Percentiles rank a stretch among this genome's conserved stretches.
Evolutionary conservation across 78 protist genomes (phyloP).

Genomic region (Dictyostelium brefeldianum): DNA sequence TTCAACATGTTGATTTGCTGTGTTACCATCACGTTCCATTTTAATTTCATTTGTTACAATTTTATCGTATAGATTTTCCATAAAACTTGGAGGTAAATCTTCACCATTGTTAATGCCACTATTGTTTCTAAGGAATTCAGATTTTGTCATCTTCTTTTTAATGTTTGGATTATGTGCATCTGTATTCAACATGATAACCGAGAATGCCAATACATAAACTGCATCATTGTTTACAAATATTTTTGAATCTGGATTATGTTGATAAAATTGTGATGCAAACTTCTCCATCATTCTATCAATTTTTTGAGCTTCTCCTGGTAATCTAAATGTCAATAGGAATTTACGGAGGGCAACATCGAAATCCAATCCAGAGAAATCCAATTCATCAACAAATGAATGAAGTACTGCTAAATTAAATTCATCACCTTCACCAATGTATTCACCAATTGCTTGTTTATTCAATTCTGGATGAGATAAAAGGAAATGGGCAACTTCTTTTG

Average conservation of each 20-base stretch:
- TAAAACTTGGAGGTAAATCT: constrained; percentile 73
- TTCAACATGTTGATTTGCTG: constrained; percentile 64
- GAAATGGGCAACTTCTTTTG: constrained; percentile 80
- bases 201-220: constrained; percentile 84
- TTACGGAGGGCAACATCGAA: constrained; percentile 94
- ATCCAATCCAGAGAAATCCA: constrained; percentile 86
- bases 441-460: constrained; percentile 72
- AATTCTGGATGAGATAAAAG: constrained; percentile 44
- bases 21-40: constrained; percentile 83
- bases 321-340: constrained; percentile 90
- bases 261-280: constrained; percentile 95
- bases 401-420: constrained; percentile 86
- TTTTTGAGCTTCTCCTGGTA: constrained; percentile 99
- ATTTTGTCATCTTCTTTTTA: constrained; percentile 87
- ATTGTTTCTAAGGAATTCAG: constrained; percentile 65
- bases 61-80: constrained; percentile 85
- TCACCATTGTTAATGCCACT: constrained; percentile 84
- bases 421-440: constrained; percentile 81
- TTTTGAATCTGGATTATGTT: constrained; percentile 82
- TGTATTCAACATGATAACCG: constrained; percentile 93
- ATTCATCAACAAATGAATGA: constrained; percentile 90
- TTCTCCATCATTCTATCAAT: constrained; percentile 98
- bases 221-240: constrained; percentile 65
- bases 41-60: constrained; percentile 85
- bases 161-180: constrained; percentile 91